Conservation (phyloP, 2,329 filamentous ascomycete genomes). For the Fusarium udum region DNA sequence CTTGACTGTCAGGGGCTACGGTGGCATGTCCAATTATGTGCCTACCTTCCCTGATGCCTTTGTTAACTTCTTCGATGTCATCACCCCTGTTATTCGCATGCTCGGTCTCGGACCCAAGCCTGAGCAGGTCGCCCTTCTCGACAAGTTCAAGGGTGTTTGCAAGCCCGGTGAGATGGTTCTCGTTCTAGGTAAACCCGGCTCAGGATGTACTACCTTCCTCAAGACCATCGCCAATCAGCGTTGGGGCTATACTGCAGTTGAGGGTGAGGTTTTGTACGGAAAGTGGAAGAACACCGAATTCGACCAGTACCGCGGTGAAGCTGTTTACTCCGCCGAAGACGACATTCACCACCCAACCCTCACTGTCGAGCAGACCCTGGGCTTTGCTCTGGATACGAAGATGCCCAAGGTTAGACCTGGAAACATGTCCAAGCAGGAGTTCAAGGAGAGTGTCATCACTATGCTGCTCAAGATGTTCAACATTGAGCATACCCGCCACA, state of each 20-base stretch:
- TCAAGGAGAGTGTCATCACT: conserved; percentile 79
- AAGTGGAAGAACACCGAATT: conserved; percentile 78
- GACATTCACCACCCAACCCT: conserved; percentile 87
- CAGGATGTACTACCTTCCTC: conserved; percentile 75
- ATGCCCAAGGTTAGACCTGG: conserved; percentile 81
- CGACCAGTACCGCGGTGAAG: conserved; percentile 79
- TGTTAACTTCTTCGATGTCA: conserved; percentile 78
- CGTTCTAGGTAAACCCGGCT: conserved; percentile 80
- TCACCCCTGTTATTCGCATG: conserved; percentile 69
- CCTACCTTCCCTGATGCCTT: conserved; percentile 82
- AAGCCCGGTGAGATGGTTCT: conserved; percentile 90
- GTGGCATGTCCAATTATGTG: conserved; percentile 77
- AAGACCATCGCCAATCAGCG: conserved; percentile 75
- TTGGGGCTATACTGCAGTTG: conserved; percentile 62
- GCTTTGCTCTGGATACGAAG: conserved; percentile 86
- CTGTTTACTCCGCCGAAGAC: conserved; percentile 82
- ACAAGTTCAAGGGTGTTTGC: conserved; percentile 75
- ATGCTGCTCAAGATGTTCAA: conserved; percentile 91
- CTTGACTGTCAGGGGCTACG: conserved; percentile 78
- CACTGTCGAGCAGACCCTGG: conserved; percentile 87
- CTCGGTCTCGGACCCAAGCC: conserved; percentile 75
- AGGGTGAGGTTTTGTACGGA: conserved; percentile 80
- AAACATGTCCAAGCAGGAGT: conserved; percentile 76
- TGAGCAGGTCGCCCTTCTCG: conserved; percentile 76
- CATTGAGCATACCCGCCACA: conserved; percentile 87